Conservation (phyloP, 768 basidiomycete species). For the Psilocybe tampanensis region DNA sequence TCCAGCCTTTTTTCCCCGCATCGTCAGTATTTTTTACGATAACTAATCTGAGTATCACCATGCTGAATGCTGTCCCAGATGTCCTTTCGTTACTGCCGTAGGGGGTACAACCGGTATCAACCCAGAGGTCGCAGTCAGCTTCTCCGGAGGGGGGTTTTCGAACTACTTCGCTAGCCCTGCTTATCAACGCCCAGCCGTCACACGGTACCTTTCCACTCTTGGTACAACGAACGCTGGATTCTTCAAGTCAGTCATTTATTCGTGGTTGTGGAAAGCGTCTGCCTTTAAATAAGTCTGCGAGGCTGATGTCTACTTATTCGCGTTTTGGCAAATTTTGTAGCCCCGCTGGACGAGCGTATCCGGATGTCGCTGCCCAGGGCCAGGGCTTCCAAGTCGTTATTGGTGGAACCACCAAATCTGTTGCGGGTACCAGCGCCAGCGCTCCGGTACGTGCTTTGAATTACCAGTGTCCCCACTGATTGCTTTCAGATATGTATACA, state of each 20-base stretch:
- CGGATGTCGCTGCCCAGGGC: conserved; percentile 61
- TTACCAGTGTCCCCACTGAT: not conserved
- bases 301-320: too few relatives aligned
- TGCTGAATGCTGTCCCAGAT: conserved; percentile 29
- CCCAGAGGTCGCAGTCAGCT: conserved; percentile 60
- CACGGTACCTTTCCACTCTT: conserved; percentile 43
- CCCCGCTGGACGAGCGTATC: conserved; percentile 56
- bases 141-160: conserved; percentile 76
- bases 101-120: conserved; percentile 63
- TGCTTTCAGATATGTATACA: not conserved
- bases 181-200: conserved; percentile 54
- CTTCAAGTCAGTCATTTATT: conserved; percentile 61
- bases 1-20: conserved; percentile 61
- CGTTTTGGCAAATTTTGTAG: too few relatives aligned
- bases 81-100: conserved; percentile 68
- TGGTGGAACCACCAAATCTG: conserved; percentile 40
- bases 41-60: conserved; percentile 9
- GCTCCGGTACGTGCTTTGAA: conserved; percentile 61
- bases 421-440: conserved; percentile 60
- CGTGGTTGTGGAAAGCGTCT: too few relatives aligned
- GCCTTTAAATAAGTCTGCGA: too few relatives aligned
- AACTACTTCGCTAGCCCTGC: conserved; percentile 53
- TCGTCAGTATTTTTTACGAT: conserved; percentile 32
- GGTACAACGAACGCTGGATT: conserved; percentile 48
- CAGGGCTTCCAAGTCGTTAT: conserved; percentile 61